Base-by-base conservation (phyloP, 805 yeast genomes). In the Zygotorulaspora danielsina region DNA sequence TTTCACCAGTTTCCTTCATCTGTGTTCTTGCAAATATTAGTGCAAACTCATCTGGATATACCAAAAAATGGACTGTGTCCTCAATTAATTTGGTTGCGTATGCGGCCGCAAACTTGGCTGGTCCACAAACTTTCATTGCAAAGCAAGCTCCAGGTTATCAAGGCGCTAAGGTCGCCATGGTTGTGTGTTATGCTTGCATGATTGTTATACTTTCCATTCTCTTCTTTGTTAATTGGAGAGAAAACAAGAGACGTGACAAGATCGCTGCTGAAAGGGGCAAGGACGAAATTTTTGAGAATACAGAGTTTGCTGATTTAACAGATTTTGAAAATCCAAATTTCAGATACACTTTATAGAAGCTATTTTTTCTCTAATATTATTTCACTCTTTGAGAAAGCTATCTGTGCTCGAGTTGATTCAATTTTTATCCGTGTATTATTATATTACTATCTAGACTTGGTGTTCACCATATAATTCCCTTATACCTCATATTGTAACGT, bases 71-170 rank as follows among this genome's bases (percentile, higher is more conserved):
- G 48, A 70, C 77, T 4, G 70, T 76, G 19, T 75, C 76, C 38
- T 80, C 81, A 5, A 57, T 79, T 24, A 72, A 72, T 34, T 69
- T 83, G 59, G 70, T 82, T 42, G 81, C 78, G 4, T 84, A 80
- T 55, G 77, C 84, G 28, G 73, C 76, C 32, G 84, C 86, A 11
- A 78, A 81, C 57, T 65, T 82, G 27, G 72, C 80, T 41, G 90
- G 89, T 2, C 88, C 93, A 4, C 87, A 81, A 59, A 70, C 83
- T 13, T 84, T 84, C 64, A 70, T 66, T 42, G 60, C 72, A 0
- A 48, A 60, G 5, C 75, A 81, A 42, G 79, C 76, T n/a, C 88
- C 88, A 5, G 54, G 59, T 28, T 84, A 81, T 51, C 61, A 56
- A 6, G 73, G 75, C 21, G 83, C 80, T 2, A 76, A 76, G 46